Evolutionary conservation across 495 filamentous ascomycete genomes (phyloP).

Genomic region (Bombardia bombarda): DNA sequence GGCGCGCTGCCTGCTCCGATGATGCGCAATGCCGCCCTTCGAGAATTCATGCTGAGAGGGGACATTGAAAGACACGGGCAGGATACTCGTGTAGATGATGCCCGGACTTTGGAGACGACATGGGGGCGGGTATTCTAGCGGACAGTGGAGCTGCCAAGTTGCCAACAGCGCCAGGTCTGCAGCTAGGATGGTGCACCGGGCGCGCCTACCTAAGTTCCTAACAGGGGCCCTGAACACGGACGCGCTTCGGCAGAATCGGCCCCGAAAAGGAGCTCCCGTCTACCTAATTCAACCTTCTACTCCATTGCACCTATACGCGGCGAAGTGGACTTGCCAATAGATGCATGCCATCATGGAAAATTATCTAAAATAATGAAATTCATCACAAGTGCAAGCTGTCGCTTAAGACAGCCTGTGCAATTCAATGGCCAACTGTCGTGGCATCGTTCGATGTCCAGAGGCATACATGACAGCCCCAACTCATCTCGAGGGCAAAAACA

Average conservation of each 20-base stretch:
- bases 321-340: not conserved
- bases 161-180: not conserved
- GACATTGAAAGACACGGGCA: not conserved
- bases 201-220: too few relatives aligned
- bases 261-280: not conserved
- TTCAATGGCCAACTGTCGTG: not conserved
- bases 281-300: not conserved
- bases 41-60: constrained; percentile 21
- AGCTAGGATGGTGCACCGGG: not conserved
- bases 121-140: not conserved
- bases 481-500: not conserved
- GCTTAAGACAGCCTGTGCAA: not conserved
- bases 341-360: not conserved
- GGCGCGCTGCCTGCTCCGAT: constrained; percentile 17
- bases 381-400: not conserved
- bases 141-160: not conserved
- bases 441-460: not conserved
- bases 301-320: not conserved
- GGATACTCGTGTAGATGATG: not conserved
- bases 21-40: constrained; percentile 25
- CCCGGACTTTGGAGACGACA: not conserved
- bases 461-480: too few relatives aligned
- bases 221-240: not conserved
- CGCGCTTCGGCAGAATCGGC: not conserved
- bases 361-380: not conserved